A percentile compares a stretch with the other conserved stretches of the same genome.
phyloP scores from a whole-genome alignment of 2,329 filamentous ascomycete species.

The Clonostachys solani region DNA sequence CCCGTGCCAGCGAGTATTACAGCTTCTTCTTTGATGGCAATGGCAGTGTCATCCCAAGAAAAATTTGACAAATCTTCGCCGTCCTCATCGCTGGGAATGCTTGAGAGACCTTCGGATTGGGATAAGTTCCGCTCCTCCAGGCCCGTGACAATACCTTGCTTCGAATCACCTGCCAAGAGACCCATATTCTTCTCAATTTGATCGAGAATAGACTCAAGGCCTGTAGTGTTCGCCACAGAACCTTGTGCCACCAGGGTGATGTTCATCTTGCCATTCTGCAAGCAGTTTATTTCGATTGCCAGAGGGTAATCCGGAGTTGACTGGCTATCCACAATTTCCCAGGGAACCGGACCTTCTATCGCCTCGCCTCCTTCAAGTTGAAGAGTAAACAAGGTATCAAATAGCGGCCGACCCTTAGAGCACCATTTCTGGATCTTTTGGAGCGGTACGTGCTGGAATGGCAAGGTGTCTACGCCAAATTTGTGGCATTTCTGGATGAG shows the following conservation, averaged over 20 bases:
- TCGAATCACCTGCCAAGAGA: constrained; percentile 4
- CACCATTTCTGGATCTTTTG: constrained; percentile 80
- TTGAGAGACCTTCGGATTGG: not conserved
- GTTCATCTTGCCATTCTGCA: constrained; percentile 37
- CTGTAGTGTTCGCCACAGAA: constrained; percentile 20
- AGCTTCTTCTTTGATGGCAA: constrained; percentile 55
- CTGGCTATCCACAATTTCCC: constrained; percentile 46
- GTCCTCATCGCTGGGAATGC: not conserved
- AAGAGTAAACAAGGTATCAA: constrained; percentile 81
- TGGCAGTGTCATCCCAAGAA: constrained; percentile 53
- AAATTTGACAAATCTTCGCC: constrained; percentile 28
- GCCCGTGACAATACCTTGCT: not conserved
- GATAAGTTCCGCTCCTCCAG: not conserved
- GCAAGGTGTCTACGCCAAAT: constrained; percentile 63
- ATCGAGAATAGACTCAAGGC: constrained; percentile 29
- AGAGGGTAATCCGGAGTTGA: constrained; percentile 66
- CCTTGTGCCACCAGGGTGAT: constrained; percentile 57
- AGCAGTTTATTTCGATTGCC: constrained; percentile 68
- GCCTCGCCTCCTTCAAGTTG: constrained; percentile 44
- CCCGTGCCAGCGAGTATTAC: constrained; percentile 54
- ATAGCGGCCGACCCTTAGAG: constrained; percentile 55
- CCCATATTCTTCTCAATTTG: constrained; percentile 22
- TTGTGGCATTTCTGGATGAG: constrained; percentile 63
- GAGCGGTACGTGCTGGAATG: constrained; percentile 70
- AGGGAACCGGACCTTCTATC: constrained; percentile 28